phyloP scores from a whole-genome alignment of 2,329 filamentous ascomycete genomes.

The Pseudocercospora ulei region DNA sequence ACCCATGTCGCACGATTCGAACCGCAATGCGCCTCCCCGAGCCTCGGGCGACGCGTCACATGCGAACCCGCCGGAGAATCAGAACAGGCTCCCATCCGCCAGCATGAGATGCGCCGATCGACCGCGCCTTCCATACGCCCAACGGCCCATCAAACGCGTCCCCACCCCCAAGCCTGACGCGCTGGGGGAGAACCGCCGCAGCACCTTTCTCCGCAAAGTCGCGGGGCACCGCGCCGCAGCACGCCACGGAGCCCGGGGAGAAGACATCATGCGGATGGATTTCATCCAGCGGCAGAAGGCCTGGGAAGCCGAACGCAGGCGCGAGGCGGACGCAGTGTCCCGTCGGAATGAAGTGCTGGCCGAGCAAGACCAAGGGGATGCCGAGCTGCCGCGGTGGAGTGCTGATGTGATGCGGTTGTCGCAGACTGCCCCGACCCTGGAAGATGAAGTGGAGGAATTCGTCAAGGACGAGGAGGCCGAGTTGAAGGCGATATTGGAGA shows the following conservation, averaged over 20 bases:
- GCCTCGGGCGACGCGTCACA: background rate
- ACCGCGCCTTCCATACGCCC: conserved; percentile 38
- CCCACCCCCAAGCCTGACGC: conserved; percentile 54
- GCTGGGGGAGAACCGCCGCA: conserved; percentile 53
- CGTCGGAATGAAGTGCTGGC: conserved; percentile 24
- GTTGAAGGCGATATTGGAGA: conserved; percentile 39
- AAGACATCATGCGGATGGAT: conserved; percentile 44
- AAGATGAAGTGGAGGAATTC: conserved; percentile 36
- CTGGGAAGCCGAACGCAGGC: conserved; percentile 41
- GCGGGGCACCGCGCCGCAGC: conserved; percentile 40
- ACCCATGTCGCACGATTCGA: conserved; percentile 20
- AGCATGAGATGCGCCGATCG: too few relatives aligned
- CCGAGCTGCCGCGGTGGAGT: conserved; percentile 16
- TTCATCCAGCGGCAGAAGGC: conserved; percentile 38
- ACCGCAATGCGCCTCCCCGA: background rate
- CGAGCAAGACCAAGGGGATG: conserved; percentile 22
- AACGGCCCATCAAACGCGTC: conserved; percentile 52
- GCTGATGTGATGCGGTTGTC: conserved; percentile 6
- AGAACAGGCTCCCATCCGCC: background rate
- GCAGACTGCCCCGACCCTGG: conserved; percentile 11
- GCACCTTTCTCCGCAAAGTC: conserved; percentile 57
- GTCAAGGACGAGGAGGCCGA: conserved; percentile 39
- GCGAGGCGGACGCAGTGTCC: conserved; percentile 34
- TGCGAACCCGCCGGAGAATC: background rate
- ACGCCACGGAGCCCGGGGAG: conserved; percentile 40